Evolutionary conservation across 2,329 filamentous ascomycete genomes (phyloP).

Genomic region (Xylaria sp.): DNA sequence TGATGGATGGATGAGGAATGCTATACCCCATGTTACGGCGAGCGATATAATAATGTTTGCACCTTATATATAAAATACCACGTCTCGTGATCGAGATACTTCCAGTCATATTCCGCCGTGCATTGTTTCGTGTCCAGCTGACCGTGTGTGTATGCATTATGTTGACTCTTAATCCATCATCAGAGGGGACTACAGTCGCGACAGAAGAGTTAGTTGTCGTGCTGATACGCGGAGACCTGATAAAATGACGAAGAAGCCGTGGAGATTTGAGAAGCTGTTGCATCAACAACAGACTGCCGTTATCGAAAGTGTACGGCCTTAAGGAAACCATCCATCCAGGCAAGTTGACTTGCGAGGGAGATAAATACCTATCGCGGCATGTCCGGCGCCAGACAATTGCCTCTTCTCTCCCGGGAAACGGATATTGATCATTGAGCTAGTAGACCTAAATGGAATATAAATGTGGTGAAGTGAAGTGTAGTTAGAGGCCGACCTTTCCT

Average conservation of each 20-base stretch:
- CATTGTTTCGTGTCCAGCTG: background rate
- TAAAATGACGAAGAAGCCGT: background rate
- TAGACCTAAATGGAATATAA: too few relatives aligned
- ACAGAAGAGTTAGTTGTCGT: background rate
- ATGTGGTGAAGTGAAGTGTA: too few relatives aligned
- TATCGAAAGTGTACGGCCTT: background rate
- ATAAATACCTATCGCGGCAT: background rate
- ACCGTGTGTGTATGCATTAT: too few relatives aligned
- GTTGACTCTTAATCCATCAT: background rate
- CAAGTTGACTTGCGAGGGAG: background rate
- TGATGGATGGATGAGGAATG: slow-evolving; percentile 18
- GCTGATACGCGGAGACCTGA: background rate
- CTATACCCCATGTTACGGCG: slow-evolving; percentile 30
- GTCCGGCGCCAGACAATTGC: background rate
- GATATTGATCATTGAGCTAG: background rate
- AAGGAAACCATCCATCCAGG: background rate
- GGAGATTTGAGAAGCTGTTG: too few relatives aligned
- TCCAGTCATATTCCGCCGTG: background rate
- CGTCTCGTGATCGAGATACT: slow-evolving; percentile 17
- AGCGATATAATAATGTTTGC: slow-evolving; percentile 31
- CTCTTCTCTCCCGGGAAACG: background rate
- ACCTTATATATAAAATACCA: slow-evolving; percentile 29
- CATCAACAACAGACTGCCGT: background rate
- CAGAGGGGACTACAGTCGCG: too few relatives aligned
- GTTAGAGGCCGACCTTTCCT: too few relatives aligned